These are phyloP conservation scores for Curvularia eragrostidis DNA, from an alignment of 2,329 filamentous ascomycete species.

Conservation along the genomic window DNA sequence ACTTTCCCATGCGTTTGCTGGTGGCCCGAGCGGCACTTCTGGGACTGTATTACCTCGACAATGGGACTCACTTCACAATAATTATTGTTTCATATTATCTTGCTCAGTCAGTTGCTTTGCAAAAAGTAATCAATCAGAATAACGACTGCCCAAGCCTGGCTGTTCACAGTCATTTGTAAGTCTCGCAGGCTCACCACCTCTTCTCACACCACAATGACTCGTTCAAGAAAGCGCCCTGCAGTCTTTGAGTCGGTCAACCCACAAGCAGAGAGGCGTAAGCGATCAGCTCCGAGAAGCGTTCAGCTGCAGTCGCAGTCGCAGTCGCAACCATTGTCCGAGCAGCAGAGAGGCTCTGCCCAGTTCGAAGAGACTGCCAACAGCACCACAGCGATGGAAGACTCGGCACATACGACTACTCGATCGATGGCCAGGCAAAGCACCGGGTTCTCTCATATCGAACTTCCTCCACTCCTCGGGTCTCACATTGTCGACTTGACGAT, in stretches of 20 bases:
- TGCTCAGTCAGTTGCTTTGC: not conserved
- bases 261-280: too few relatives aligned
- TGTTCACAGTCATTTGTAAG: too few relatives aligned
- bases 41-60: not conserved
- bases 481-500: not conserved
- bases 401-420: not conserved
- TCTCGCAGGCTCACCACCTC: not conserved
- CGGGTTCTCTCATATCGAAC: not conserved
- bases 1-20: slow-evolving; percentile 3
- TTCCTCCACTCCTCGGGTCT: not conserved
- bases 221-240: too few relatives aligned
- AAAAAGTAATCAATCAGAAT: too few relatives aligned
- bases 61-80: not conserved
- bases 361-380: not conserved
- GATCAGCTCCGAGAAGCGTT: too few relatives aligned
- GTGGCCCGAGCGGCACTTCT: slow-evolving; percentile 4
- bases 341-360: not conserved
- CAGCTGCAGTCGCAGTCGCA: not conserved
- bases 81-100: not conserved
- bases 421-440: not conserved
- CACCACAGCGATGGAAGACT: not conserved
- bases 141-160: too few relatives aligned
- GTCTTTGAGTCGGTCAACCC: too few relatives aligned
- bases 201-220: too few relatives aligned
- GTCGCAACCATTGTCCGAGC: not conserved